Evolutionary conservation across 305 asterid species (phyloP), one percentile per base, ranked within the genome.

Genomic region (Solanum hybrid): DNA sequence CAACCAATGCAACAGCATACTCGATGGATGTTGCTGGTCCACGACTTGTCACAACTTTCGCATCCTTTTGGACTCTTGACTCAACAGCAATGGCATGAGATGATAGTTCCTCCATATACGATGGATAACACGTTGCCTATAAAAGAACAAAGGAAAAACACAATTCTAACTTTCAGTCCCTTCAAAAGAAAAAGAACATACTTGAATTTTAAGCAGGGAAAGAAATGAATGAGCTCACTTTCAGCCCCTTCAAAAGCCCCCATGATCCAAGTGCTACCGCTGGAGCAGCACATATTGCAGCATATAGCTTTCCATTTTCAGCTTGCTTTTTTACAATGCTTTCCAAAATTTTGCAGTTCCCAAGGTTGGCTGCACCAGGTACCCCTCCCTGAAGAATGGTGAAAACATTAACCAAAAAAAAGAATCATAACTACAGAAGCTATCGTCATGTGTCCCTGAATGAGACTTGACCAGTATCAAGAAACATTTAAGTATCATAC

Each of bases 261-360:
- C 99, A 97, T 24, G 99, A 93, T 51, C 96, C 99, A 90, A 97
- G 96, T 31, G 96, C 98, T 85, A 96, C 97, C 27, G 99, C 99
- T 84, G 99, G 99, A 91, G 99, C 94, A 24, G 99, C 99, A 93
- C 99, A 97, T 89, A 97, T 95, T 77, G 99, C 99, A 84, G 98
- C 98, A 92, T 93, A 96, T 22, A 93, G 91, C 60, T 94, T 93
- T 46, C 90, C 94, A 87, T 93, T 96, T 24, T 92, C 93, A 89
- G 97, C 96, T 90, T 97, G 99, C 90, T 91, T 95, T 89, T 90
- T 95, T 69, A 95, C 96, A 78, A 97, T 92, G 91, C 88, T 93
- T 92, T 97, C 99, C 93, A 97, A 90, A 85, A 93, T 90, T 89
- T 90, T 93, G 95, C 97, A 94, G 86, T 97, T 96, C 92, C 91